phyloP scores from a whole-genome alignment of 192 early-diverging fungal species.

The Backusella tarrabulga region DNA sequence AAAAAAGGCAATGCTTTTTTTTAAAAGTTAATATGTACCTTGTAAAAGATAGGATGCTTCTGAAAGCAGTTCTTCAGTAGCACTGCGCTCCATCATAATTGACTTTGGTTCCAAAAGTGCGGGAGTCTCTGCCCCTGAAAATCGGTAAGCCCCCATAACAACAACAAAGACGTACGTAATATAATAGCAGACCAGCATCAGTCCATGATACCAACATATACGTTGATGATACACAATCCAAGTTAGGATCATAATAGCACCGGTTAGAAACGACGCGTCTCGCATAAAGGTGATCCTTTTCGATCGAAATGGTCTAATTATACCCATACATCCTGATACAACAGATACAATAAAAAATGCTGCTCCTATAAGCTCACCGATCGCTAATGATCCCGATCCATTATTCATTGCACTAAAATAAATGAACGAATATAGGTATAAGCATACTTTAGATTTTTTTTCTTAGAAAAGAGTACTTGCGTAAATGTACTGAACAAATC shows the following conservation, averaged over 20 bases:
- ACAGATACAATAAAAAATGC: slow-evolving; percentile 82
- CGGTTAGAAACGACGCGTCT: slow-evolving; percentile 74
- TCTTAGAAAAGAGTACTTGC: slow-evolving; percentile 11
- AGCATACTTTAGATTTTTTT: neutral
- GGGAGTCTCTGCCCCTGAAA: slow-evolving; percentile 6
- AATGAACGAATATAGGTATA: neutral
- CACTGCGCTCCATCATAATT: neutral
- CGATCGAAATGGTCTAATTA: slow-evolving; percentile 76
- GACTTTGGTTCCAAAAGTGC: slow-evolving; percentile 8
- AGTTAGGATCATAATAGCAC: slow-evolving; percentile 53
- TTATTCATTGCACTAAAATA: slow-evolving; percentile 61
- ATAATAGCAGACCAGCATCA: slow-evolving; percentile 56
- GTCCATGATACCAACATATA: slow-evolving; percentile 52
- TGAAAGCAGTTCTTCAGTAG: slow-evolving; percentile 7
- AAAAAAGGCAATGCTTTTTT: neutral
- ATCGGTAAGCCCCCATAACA: slow-evolving; percentile 28
- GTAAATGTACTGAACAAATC: slow-evolving; percentile 85
- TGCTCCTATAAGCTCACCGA: slow-evolving; percentile 89
- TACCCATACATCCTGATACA: slow-evolving; percentile 79
- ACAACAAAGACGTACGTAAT: slow-evolving; percentile 58
- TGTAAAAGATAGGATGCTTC: slow-evolving; percentile 21
- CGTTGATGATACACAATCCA: slow-evolving; percentile 51
- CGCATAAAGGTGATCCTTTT: slow-evolving; percentile 66
- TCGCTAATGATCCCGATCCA: slow-evolving; percentile 74
- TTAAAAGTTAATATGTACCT: neutral